phyloP scores from a whole-genome alignment of 2,329 filamentous ascomycete genomes.

The Microsporum audouinii region DNA sequence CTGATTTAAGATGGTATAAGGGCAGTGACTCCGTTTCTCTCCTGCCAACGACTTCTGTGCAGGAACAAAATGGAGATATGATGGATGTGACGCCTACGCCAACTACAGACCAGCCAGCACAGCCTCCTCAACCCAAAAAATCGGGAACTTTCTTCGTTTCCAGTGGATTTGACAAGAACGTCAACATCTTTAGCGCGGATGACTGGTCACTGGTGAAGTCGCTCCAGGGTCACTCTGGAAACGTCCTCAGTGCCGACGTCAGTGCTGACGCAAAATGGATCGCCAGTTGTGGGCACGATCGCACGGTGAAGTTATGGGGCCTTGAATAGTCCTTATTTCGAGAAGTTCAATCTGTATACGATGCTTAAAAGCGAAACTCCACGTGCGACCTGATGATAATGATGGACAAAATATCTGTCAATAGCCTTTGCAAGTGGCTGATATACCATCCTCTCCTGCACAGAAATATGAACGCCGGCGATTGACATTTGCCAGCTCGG shows the following conservation, averaged over 20 bases:
- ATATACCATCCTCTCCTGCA: too few relatives aligned
- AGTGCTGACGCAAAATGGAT: constrained; percentile 83
- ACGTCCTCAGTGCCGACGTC: constrained; percentile 82
- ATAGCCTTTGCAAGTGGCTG: too few relatives aligned
- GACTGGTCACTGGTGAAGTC: constrained; percentile 88
- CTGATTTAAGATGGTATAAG: constrained; percentile 88
- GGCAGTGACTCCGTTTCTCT: constrained; percentile 59
- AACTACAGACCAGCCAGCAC: constrained; percentile 15
- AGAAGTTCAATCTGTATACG: background rate
- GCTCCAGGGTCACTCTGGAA: constrained; percentile 79
- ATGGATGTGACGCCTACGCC: constrained; percentile 13
- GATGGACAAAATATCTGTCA: too few relatives aligned
- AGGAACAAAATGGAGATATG: constrained; percentile 46
- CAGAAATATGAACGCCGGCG: too few relatives aligned
- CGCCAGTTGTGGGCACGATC: constrained; percentile 83
- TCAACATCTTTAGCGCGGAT: constrained; percentile 92
- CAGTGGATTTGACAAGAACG: constrained; percentile 83
- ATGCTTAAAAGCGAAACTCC: background rate
- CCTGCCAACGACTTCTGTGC: constrained; percentile 48
- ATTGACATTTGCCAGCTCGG: too few relatives aligned
- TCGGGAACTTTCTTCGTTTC: constrained; percentile 85
- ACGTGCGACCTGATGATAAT: too few relatives aligned
- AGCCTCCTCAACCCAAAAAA: constrained; percentile 58
- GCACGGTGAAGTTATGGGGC: constrained; percentile 93
- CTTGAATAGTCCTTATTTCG: constrained; percentile 43